Base-by-base conservation (phyloP, 495 filamentous ascomycete species). In the Choiromyces venosus region DNA sequence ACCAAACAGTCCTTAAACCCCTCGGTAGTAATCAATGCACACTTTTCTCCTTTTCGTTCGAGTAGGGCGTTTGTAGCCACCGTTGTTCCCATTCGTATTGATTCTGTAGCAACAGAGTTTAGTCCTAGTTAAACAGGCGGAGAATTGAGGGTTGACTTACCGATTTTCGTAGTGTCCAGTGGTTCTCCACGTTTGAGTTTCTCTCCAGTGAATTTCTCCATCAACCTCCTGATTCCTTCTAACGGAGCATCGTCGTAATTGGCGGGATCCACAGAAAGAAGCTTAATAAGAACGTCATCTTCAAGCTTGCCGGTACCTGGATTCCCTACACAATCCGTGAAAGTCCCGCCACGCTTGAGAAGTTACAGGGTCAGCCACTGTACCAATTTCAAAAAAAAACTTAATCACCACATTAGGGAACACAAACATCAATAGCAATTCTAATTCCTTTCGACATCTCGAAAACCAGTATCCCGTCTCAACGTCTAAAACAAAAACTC, bases 1-100 rank as follows among this genome's bases (percentile, higher is more conserved):
- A 91, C 89, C 33, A 98, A 86, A 74, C 94, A 93, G 83, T 99
- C 95, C 67, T 89, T 91, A 83, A 99, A 99, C 0, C 95, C 95
- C 81, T 92, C 91, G 2, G 96, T 97, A 14, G 96, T 93, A 33
- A 98, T 87, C 78, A 99, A 86, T 4, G 90, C 95, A 73, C 96
- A 96, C 77, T 89, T 89, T 82, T 97, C 95, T 8, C 95, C 95
- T 83, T 98, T 99, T 72, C 95, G 84, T 83, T 99, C 96, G 1
- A 99, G 85, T 71, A 99, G 83, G 0, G 92, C 92, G 82, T 96
- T 96, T 19, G 92, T 96, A 0, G 92, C 92, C 37, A 96, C 92
- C 3, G 92, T 96, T 29, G 92, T 96, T 38, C 92, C 92, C 92
- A 96, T 94, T 67, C 92, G 89, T 71, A 95, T 91, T 56, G 89